These are phyloP conservation scores for Yamadazyma endophytica DNA, from an alignment of 805 yeast genomes.

Conservation along the genomic window DNA sequence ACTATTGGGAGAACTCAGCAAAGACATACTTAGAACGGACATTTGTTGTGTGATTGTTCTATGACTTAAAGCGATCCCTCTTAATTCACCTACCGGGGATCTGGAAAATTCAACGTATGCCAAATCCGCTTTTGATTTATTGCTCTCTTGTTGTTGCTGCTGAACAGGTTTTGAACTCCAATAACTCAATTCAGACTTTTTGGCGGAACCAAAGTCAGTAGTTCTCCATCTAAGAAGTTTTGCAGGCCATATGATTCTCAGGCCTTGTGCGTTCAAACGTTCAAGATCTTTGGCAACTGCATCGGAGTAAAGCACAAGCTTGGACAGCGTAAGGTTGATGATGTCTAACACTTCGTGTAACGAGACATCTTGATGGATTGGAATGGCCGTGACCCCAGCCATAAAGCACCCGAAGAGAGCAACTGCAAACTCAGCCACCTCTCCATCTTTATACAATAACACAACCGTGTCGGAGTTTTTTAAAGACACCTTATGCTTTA, in stretches of 20 bases:
- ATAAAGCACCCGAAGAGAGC: slow-evolving; percentile 89
- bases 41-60: slow-evolving; percentile 85
- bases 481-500: slow-evolving; percentile 65
- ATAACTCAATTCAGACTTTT: slow-evolving; percentile 27
- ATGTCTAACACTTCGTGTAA: slow-evolving; percentile 67
- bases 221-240: slow-evolving; percentile 78
- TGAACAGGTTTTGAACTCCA: slow-evolving; percentile 18
- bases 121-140: slow-evolving; percentile 42
- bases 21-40: slow-evolving; percentile 64
- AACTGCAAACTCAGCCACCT: slow-evolving; percentile 78
- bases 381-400: slow-evolving; percentile 93
- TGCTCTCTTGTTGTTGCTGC: slow-evolving; percentile 9
- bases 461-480: slow-evolving; percentile 82
- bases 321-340: slow-evolving; percentile 69
- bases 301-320: slow-evolving; percentile 77
- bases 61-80: slow-evolving; percentile 93
- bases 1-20: slow-evolving; percentile 63
- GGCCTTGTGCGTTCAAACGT: slow-evolving; percentile 37
- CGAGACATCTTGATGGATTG: slow-evolving; percentile 73
- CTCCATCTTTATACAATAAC: slow-evolving; percentile 76
- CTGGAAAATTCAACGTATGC: slow-evolving; percentile 92
- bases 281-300: slow-evolving; percentile 72
- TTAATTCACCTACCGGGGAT: slow-evolving; percentile 83
- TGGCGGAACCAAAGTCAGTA: slow-evolving; percentile 72
- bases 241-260: slow-evolving; percentile 62